These are phyloP conservation scores for Sphaerulina musiva DNA, from an alignment of 2,329 filamentous ascomycete genomes.

Conservation along the genomic window DNA sequence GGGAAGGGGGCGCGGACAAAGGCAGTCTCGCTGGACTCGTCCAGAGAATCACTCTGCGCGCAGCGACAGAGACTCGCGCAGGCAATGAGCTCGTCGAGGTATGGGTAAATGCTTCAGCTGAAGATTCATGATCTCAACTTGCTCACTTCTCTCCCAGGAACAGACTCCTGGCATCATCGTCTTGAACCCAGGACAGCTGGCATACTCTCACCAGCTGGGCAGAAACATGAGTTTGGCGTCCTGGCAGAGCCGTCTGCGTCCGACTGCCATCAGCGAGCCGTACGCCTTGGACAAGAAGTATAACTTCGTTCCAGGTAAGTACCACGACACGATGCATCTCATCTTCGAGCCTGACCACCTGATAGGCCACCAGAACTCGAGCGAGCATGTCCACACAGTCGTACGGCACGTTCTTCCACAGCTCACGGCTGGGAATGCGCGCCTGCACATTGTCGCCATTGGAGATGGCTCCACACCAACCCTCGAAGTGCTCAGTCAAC, in stretches of 20 bases:
- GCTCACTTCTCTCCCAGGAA: no score
- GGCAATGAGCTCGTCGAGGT: no score
- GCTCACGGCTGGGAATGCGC: conserved; percentile 44
- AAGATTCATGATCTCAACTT: no score
- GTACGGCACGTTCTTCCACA: conserved; percentile 56
- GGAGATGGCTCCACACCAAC: conserved; percentile 55
- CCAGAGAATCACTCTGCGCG: conserved; percentile 34
- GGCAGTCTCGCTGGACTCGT: conserved; percentile 66
- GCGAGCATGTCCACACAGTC: conserved; percentile 59
- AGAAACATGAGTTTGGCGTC: conserved; percentile 53
- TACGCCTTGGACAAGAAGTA: conserved; percentile 46
- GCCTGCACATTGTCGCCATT: conserved; percentile 63
- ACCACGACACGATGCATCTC: background rate
- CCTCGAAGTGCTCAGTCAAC: conserved; percentile 19
- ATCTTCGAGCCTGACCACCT: background rate
- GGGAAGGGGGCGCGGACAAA: conserved; percentile 57
- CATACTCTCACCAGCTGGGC: conserved; percentile 62
- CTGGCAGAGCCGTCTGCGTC: conserved; percentile 53
- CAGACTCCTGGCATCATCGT: conserved; percentile 58
- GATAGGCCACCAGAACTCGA: conserved; percentile 48
- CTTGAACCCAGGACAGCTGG: conserved; percentile 68
- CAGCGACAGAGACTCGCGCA: background rate
- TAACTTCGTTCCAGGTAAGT: conserved; percentile 52
- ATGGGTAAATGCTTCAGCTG: no score
- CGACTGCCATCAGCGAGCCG: conserved; percentile 55